Base-by-base conservation (phyloP, 352 stramenopile species). In the Paralagenidium karlingii region DNA sequence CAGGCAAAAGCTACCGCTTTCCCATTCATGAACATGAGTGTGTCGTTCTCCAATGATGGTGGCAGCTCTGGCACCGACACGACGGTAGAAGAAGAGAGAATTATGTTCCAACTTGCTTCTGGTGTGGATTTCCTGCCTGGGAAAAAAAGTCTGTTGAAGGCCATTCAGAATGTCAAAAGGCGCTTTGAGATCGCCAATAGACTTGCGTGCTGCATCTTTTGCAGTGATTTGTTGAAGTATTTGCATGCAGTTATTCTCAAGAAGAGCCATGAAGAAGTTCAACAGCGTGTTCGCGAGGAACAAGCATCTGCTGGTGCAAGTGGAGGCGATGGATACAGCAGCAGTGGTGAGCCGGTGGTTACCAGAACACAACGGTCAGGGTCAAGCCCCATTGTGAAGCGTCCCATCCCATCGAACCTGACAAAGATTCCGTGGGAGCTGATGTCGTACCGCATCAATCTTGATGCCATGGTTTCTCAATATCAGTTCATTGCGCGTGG, bases 391-490 rank as follows among this genome's bases (percentile, higher is more conserved):
- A 75, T 81, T 43, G 47, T 40, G 29, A 55, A 56, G 27, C 46
- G 55, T 24, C 40, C 43, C 0, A 40, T 42, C 3, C 31, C 50
- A 8, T 58, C 61, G 19, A n/a, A n/a, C n/a, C 38, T 73, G 31
- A 73, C 59, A 3, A 63, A 56, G 47, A 55, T 86, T 13, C 73
- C 73, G 8, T 47, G 82, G 16, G 66, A 86, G 45, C 39, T 86
- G 28, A 25, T 86, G 28, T 80, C 73, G 5, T 86, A 86, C 56
- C 82, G 83, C 47, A 80, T 59, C 45, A 86, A 86, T 25, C 27
- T 86, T 3, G 73, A 86, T 31, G 73, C 73, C 8, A 71, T 86
- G 62, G 52, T 82, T 10, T 86, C 73, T 2, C 73, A 86, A 42
- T 86, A 83, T 50, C 66, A 80, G 36, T 86, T 86, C 26, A 50